Evolutionary conservation across 352 stramenopile species (phyloP).

Genomic region (Globisporangium spinosum): DNA sequence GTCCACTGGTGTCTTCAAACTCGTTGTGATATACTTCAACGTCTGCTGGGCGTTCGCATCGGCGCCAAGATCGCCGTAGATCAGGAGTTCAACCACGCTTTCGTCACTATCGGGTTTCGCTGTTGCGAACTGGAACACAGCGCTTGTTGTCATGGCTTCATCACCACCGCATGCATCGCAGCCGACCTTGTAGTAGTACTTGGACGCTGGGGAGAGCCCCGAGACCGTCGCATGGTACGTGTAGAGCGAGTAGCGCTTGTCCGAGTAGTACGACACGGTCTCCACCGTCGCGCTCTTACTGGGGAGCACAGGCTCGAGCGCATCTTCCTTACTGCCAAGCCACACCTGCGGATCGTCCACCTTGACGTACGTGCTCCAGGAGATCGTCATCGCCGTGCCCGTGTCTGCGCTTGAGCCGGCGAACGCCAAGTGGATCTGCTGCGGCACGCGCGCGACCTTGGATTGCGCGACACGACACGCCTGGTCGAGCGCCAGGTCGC

Average conservation of each 20-base stretch:
- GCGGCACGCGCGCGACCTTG: slow-evolving; percentile 21
- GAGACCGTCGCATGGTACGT: slow-evolving; percentile 36
- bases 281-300: slow-evolving; percentile 18
- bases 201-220: slow-evolving; percentile 26
- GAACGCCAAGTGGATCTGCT: slow-evolving; percentile 61
- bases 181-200: slow-evolving; percentile 54
- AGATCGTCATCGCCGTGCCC: slow-evolving; percentile 53
- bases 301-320: slow-evolving; percentile 17
- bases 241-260: slow-evolving; percentile 41
- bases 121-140: slow-evolving; percentile 32
- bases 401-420: slow-evolving; percentile 36
- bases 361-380: slow-evolving; percentile 52
- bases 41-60: slow-evolving; percentile 35
- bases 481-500: slow-evolving; percentile 40
- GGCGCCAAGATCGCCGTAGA: slow-evolving; percentile 58
- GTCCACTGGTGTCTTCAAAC: slow-evolving; percentile 28
- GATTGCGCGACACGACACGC: slow-evolving; percentile 29
- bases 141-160: slow-evolving; percentile 16
- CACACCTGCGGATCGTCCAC: slow-evolving; percentile 44
- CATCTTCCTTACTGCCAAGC: slow-evolving; percentile 29
- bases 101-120: slow-evolving; percentile 20
- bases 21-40: slow-evolving; percentile 26
- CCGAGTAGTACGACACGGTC: slow-evolving; percentile 43
- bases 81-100: slow-evolving; percentile 34
- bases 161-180: slow-evolving; percentile 18